These are phyloP conservation scores for Annulohypoxylon truncatum DNA, from an alignment of 2,329 filamentous ascomycete species.

Conservation along the genomic window DNA sequence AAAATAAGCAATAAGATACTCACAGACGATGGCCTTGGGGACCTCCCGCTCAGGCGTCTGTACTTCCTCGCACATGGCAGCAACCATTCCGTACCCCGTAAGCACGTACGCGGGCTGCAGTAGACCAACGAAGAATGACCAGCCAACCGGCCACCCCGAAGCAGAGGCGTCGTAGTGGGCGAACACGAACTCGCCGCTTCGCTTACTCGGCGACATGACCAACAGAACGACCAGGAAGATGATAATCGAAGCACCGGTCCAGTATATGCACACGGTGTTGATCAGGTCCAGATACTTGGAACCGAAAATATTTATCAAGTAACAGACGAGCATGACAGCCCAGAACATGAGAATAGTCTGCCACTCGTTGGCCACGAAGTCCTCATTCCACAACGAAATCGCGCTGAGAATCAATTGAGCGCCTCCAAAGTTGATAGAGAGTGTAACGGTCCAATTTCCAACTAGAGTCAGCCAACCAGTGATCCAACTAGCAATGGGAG, in stretches of 20 bases:
- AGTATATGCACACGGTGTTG: slow-evolving; percentile 79
- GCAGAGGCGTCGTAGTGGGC: slow-evolving; percentile 73
- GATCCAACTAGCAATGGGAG: slow-evolving; percentile 75
- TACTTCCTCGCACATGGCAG: slow-evolving; percentile 78
- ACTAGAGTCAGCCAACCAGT: slow-evolving; percentile 79
- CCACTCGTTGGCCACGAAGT: slow-evolving; percentile 74
- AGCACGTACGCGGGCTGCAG: slow-evolving; percentile 73
- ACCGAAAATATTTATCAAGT: slow-evolving; percentile 72
- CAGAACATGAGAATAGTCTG: slow-evolving; percentile 79
- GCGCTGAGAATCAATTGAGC: slow-evolving; percentile 74
- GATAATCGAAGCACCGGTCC: slow-evolving; percentile 73
- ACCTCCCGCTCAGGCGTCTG: slow-evolving; percentile 76
- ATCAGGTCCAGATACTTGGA: slow-evolving; percentile 71
- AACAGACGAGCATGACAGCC: slow-evolving; percentile 75
- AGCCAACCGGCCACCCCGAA: slow-evolving; percentile 75
- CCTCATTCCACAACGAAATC: slow-evolving; percentile 76
- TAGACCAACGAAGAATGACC: slow-evolving; percentile 79
- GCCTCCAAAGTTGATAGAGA: slow-evolving; percentile 76
- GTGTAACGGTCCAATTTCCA: slow-evolving; percentile 75
- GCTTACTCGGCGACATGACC: slow-evolving; percentile 67
- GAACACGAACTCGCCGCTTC: slow-evolving; percentile 74
- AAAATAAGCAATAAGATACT: slow-evolving; percentile 12
- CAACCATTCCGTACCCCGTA: slow-evolving; percentile 77
- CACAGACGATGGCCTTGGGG: slow-evolving; percentile 74
- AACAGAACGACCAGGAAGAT: slow-evolving; percentile 63